Percentiles rank a stretch among this genome's conserved stretches.
These are phyloP conservation scores for Linderniella brevidens DNA, from an alignment of 257 asterid species.

Conservation along the genomic window DNA sequence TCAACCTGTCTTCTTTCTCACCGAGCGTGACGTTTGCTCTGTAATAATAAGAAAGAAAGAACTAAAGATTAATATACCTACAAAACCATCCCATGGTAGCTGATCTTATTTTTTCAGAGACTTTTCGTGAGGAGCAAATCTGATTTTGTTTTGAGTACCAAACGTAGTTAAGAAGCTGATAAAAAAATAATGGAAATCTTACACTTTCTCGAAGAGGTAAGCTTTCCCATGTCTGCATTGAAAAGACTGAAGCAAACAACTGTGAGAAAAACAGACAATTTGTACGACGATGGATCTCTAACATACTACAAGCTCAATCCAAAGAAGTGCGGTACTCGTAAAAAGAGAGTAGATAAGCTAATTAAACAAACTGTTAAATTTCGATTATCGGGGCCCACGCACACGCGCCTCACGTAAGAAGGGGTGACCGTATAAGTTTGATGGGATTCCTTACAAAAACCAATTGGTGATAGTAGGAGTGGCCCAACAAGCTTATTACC, in stretches of 20 bases:
- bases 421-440: too few species aligned
- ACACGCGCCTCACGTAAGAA: too few species aligned
- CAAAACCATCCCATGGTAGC: background rate
- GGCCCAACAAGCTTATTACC: too few species aligned
- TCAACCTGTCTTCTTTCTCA: slow-evolving; percentile 54
- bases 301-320: too few species aligned
- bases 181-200: background rate
- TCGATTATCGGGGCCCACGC: too few species aligned
- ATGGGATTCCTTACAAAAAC: too few species aligned
- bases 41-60: slow-evolving; percentile 4
- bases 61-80: background rate
- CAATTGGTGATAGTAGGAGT: too few species aligned
- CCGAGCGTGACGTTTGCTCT: slow-evolving; percentile 60
- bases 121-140: background rate
- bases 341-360: too few species aligned
- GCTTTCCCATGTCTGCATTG: slow-evolving; percentile 7
- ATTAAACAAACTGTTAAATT: too few species aligned
- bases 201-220: slow-evolving; percentile 6
- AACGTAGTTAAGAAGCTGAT: background rate
- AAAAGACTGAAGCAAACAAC: slow-evolving; percentile 1
- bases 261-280: background rate
- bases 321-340: too few species aligned
- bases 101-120: background rate
- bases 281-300: too few species aligned
- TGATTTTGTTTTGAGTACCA: background rate